These are phyloP conservation scores for Termitomyces sp. DNA, from an alignment of 768 basidiomycete species.

Conservation along the genomic window DNA sequence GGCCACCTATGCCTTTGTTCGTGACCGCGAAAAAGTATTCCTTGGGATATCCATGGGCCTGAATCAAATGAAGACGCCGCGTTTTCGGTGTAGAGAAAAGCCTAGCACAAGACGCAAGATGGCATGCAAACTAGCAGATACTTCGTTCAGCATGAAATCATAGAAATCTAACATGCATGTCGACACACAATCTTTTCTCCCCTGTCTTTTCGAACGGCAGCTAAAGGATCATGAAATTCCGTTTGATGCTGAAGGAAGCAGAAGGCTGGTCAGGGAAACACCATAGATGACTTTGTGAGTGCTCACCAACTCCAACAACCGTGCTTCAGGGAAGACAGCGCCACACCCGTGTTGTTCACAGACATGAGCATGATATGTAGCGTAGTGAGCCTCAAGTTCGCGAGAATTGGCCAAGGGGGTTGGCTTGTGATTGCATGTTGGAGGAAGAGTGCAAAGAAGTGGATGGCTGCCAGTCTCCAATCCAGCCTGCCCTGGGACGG, in stretches of 20 bases:
- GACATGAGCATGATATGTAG: constrained; percentile 80
- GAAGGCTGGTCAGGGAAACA: background rate
- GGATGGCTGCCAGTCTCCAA: constrained; percentile 28
- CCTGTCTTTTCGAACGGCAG: constrained; percentile 70
- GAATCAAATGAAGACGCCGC: constrained; percentile 78
- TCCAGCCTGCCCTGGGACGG: constrained; percentile 18
- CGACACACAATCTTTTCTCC: constrained; percentile 82
- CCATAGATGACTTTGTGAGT: constrained; percentile 2
- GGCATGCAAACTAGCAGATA: constrained; percentile 67
- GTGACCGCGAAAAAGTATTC: constrained; percentile 91
- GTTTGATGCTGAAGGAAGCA: constrained; percentile 60
- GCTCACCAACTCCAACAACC: constrained; percentile 77
- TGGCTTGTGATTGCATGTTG: constrained; percentile 71
- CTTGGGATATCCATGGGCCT: constrained; percentile 80
- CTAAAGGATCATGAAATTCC: constrained; percentile 86
- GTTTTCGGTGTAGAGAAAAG: constrained; percentile 71
- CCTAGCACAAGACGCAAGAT: constrained; percentile 56
- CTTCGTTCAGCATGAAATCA: background rate
- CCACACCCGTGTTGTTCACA: constrained; percentile 69
- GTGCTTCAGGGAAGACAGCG: constrained; percentile 83
- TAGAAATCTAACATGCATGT: background rate
- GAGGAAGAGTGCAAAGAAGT: constrained; percentile 73
- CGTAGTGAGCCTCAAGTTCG: constrained; percentile 83
- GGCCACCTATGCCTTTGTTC: constrained; percentile 84
- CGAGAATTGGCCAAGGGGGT: constrained; percentile 63